Base-by-base conservation (phyloP, 768 basidiomycete species). In the Rubroboletus pulcherrimus region DNA sequence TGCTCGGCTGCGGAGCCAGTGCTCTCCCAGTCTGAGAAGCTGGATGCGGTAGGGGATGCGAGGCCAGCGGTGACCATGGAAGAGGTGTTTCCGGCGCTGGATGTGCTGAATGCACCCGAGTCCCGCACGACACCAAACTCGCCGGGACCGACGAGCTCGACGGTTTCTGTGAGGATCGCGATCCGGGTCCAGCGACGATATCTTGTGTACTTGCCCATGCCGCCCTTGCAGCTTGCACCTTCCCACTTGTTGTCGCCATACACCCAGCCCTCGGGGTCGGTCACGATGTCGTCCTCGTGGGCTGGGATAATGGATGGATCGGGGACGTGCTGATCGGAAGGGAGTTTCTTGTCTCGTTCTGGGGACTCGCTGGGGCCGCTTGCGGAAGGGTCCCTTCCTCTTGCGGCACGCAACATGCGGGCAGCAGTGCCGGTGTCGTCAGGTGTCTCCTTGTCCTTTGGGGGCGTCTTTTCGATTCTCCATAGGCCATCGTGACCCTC, bases 191-290 rank as follows among this genome's bases (percentile, higher is more conserved):
- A 96, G 47, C 91, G 78, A 51, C 93, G 74, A 65, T 85, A 86
- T 14, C 93, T 82, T 0, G 93, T 96, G 69, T 90, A 95, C 86
- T 94, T 94, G 69, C 93, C 89, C 74, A 95, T 81, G 7, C 92
- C 91, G 46, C 91, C 91, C 61, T 86, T 88, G 53, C 76, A 75
- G 51, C 83, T 85, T 43, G 81, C 77, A 19, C 75, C 79, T 66
- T 97, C 93, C 94, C 94, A 98, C 69, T 97, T 96, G 70, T 98
- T 98, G 62, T 95, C 94, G 2, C 86, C 88, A 64, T 93, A 97
- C 7, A 93, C 81, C 94, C 94, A 98, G 5, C 94, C 94, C 57
- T 95, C 92, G 4, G 77, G 67, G 66, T 98, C 94, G 2, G 93
- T 96, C 37, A 74, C 67, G 30, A 75, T 73, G 42, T 85, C 81